Conservation (phyloP, 2,329 filamentous ascomycete species). For the Colletotrichum zoysiae region DNA sequence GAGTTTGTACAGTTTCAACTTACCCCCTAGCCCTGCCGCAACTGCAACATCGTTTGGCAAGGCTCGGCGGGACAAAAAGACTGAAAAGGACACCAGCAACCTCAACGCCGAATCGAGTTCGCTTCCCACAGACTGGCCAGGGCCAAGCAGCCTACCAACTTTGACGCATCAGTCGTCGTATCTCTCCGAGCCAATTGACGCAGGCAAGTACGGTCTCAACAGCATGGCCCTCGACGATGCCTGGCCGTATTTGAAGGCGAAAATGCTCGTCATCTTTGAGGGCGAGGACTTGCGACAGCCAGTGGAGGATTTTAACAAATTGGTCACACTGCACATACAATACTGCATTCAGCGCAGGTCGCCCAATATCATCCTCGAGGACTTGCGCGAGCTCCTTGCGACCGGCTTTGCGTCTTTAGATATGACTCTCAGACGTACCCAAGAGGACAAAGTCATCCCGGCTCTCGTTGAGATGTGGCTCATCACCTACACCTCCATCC, state of each 20-base stretch:
- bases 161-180: constrained; percentile 59
- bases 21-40: constrained; percentile 78
- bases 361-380: constrained; percentile 79
- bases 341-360: constrained; percentile 81
- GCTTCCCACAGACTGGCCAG: constrained; percentile 63
- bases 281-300: constrained; percentile 84
- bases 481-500: constrained; percentile 87
- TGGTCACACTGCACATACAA: constrained; percentile 83
- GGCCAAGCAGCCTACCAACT: constrained; percentile 64
- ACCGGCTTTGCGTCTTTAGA: constrained; percentile 90
- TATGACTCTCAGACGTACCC: constrained; percentile 80
- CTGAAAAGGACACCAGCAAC: constrained; percentile 69
- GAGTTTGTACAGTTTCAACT: constrained; percentile 82
- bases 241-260: constrained; percentile 83
- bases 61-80: constrained; percentile 88
- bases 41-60: constrained; percentile 79
- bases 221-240: constrained; percentile 83
- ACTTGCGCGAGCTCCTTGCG: constrained; percentile 79
- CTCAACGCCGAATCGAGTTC: constrained; percentile 65
- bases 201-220: constrained; percentile 70
- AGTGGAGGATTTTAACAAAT: constrained; percentile 84
- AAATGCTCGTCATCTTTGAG: constrained; percentile 82
- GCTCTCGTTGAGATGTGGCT: constrained; percentile 95
- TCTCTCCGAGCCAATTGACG: constrained; percentile 65
- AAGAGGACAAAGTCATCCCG: constrained; percentile 90